Evolutionary conservation across 2,329 filamentous ascomycete species (phyloP).

Genomic region (Colletotrichum spinosum): DNA sequence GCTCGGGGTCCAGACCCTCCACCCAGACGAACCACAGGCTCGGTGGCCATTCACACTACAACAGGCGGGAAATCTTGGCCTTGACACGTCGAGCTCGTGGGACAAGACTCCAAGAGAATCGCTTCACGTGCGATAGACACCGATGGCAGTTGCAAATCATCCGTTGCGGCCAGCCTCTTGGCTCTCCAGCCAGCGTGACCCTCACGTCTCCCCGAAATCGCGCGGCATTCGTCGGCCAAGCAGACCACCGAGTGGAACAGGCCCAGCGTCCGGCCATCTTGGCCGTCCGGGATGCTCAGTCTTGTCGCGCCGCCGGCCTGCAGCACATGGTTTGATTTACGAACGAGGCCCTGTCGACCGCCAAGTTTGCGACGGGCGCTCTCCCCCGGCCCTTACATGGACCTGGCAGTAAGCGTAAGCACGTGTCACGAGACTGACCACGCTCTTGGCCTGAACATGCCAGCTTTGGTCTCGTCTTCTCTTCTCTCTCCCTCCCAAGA

Average conservation of each 20-base stretch:
- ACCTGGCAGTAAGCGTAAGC: background rate
- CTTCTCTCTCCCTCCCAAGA: conserved; percentile 4
- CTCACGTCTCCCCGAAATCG: background rate
- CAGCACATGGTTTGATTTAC: conserved; percentile 14
- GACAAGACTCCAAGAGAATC: too few relatives aligned
- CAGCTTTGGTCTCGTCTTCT: background rate
- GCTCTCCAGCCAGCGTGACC: conserved; percentile 6
- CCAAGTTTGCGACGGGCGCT: conserved; percentile 3
- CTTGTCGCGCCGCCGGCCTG: background rate
- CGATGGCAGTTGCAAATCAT: background rate
- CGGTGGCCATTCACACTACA: too few relatives aligned
- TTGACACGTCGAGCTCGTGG: too few relatives aligned
- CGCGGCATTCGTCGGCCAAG: conserved; percentile 5
- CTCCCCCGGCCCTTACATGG: background rate
- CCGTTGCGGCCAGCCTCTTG: conserved; percentile 4
- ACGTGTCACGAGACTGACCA: background rate
- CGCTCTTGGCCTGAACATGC: conserved; percentile 18
- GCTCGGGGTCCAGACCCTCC: too few relatives aligned
- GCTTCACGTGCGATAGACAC: too few relatives aligned
- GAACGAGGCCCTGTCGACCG: background rate
- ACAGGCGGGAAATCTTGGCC: too few relatives aligned
- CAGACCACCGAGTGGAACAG: background rate
- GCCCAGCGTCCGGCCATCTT: conserved; percentile 10
- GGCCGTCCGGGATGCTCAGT: background rate
- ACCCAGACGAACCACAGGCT: too few relatives aligned